Evolutionary conservation across 371 early-diverging fungal species (phyloP), one percentile per base, ranked within the genome.

Genomic region (Mortierella sp.): DNA sequence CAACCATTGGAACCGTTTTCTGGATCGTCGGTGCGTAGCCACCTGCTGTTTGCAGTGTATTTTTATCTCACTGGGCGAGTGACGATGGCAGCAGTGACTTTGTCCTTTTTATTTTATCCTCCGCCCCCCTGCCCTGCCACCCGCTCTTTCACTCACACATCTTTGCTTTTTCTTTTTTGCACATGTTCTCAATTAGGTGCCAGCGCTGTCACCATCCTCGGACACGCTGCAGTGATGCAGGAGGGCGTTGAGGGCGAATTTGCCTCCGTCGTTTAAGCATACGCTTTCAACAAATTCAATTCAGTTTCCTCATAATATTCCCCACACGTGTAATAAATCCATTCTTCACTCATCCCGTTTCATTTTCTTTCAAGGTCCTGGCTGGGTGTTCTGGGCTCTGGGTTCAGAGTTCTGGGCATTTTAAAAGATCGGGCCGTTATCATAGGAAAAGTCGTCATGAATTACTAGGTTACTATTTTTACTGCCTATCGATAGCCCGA

Each of bases 171-270:
- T 24, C 4, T 50, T 43, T 76, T 48, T 64, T 21, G 34, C 75
- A 43, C 40, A 67, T 69, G 37, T 50, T 19, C 67, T 4, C 26
- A n/a, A 34, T 54, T 75, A 92, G 92, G 93, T 69, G 93, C 93
- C 51, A 92, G 92, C 70, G 93, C 92, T 57, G 80, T 92, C 21
- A 82, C 90, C 46, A 89, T 94, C 74, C 77, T 92, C 34, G 93
- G 92, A 69, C 94, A 94, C 81, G 94, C 93, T 44, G 90, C 93
- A 43, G 71, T 93, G 31, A 86, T 94, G 78, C 93, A 93, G 82
- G 91, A 93, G 71, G 92, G 92, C 55, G 77, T 94, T 40, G 93
- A 93, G 74, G 91, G 91, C 69, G 93, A 93, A 43, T 94, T 93
- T 82, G 90, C 77, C n/a, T 70, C 81, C 24, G 74, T 79, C 28